Conservation (phyloP, 768 basidiomycete species). For the Antrodiella citrinella region DNA sequence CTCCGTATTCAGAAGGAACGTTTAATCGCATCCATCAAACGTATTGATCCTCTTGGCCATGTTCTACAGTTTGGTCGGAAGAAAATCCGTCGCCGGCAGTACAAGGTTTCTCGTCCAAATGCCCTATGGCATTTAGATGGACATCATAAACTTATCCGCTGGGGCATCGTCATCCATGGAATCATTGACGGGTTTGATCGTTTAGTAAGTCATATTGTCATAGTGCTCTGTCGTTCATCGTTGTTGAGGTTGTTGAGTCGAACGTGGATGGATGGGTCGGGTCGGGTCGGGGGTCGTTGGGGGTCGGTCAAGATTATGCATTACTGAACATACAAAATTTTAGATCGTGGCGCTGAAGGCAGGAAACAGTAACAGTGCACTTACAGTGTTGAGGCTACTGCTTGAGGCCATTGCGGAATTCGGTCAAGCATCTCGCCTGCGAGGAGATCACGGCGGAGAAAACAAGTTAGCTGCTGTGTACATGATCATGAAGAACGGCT, state of each 20-base stretch:
- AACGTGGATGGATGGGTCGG: too few relatives aligned
- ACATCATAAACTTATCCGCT: constrained; percentile 18
- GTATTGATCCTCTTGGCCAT: constrained; percentile 24
- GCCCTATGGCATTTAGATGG: constrained; percentile 20
- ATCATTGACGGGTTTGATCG: constrained; percentile 21
- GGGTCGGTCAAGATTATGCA: too few relatives aligned
- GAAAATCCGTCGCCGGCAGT: constrained; percentile 6
- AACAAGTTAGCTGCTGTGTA: constrained; percentile 25
- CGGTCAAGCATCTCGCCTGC: constrained; percentile 24
- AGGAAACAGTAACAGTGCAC: constrained; percentile 29
- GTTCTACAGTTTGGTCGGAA: constrained; percentile 13
- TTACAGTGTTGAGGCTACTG: constrained; percentile 30
- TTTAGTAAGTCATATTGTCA: too few relatives aligned
- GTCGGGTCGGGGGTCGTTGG: too few relatives aligned
- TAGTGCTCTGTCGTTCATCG: too few relatives aligned
- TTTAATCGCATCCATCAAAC: constrained; percentile 18
- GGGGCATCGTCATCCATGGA: constrained; percentile 20
- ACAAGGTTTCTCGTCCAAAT: constrained; percentile 16
- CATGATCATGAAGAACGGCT: constrained; percentile 28
- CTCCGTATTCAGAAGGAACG: constrained; percentile 19
- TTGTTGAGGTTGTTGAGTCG: too few relatives aligned
- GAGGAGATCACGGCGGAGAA: constrained; percentile 34
- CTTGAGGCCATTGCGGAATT: constrained; percentile 13
- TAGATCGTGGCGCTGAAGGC: constrained; percentile 25
- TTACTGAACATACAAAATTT: too few relatives aligned